Evolutionary conservation across 805 yeast species (phyloP).

Genomic region (Candida succiphila): DNA sequence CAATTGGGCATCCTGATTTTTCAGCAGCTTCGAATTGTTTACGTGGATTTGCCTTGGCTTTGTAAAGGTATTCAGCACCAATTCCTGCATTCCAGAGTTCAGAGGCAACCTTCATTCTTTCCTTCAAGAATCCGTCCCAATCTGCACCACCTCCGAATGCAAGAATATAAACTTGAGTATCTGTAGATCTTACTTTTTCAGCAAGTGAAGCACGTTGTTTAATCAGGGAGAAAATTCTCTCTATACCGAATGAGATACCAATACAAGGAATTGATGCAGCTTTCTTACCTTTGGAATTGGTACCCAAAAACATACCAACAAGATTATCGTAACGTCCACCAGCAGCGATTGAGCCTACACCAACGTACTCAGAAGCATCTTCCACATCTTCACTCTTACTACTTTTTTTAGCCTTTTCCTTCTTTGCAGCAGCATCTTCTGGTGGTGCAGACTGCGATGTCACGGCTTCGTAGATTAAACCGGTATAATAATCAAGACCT

Average conservation of each 20-base stretch:
- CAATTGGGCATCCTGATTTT: constrained; percentile 80
- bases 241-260: constrained; percentile 95
- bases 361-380: constrained; percentile 94
- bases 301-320: constrained; percentile 89
- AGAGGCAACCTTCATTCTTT: constrained; percentile 83
- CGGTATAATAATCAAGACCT: constrained; percentile 97
- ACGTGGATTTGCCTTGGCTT: constrained; percentile 87
- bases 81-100: constrained; percentile 81
- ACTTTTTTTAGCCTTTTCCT: constrained; percentile 18
- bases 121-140: constrained; percentile 87
- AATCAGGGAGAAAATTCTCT: constrained; percentile 83
- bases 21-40: constrained; percentile 98
- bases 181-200: constrained; percentile 64
- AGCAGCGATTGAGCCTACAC: constrained; percentile 97
- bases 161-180: constrained; percentile 92
- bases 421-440: constrained; percentile 58
- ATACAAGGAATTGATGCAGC: constrained; percentile 84
- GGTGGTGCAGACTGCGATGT: constrained; percentile 97
- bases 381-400: constrained; percentile 49
- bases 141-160: constrained; percentile 98
- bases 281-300: constrained; percentile 66
- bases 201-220: constrained; percentile 62
- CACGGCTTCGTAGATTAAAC: constrained; percentile 93
- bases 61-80: constrained; percentile 85
- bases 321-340: constrained; percentile 97